A percentile compares a stretch with the other conserved stretches of the same genome.
These are phyloP conservation scores for Licmophora abbreviata DNA, from an alignment of 108 stramenopile species.

Conservation along the genomic window DNA sequence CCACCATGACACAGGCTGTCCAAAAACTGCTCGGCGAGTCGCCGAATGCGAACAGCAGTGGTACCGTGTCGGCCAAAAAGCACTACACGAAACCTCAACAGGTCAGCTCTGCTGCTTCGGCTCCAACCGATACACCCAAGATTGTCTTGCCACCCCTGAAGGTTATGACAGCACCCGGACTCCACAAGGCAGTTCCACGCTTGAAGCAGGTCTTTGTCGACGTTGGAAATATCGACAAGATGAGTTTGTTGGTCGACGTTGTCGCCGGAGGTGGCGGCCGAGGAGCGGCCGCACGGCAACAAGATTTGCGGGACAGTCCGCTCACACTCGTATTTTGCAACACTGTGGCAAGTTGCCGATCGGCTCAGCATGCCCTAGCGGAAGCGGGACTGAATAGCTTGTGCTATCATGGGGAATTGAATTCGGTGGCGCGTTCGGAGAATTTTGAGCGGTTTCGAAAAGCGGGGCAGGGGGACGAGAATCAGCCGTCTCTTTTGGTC, in stretches of 20 bases:
- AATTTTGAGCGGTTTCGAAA: constrained; percentile 46
- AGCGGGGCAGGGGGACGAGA: constrained; percentile 15
- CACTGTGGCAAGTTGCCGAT: constrained; percentile 66
- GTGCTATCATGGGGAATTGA: constrained; percentile 81
- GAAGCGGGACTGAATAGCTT: constrained; percentile 58
- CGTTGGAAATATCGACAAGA: constrained; percentile 86
- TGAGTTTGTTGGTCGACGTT: constrained; percentile 71
- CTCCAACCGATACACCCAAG: constrained; percentile 5
- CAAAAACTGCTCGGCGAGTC: constrained; percentile 51
- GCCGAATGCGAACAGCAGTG: constrained; percentile 23
- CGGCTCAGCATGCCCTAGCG: constrained; percentile 68
- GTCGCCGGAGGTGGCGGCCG: constrained; percentile 15
- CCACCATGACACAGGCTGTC: constrained; percentile 92
- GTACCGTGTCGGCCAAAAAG: constrained; percentile 12
- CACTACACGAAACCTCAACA: constrained; percentile 4
- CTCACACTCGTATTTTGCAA: constrained; percentile 92
- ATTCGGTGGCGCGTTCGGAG: constrained; percentile 35
- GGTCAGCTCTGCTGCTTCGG: not conserved
- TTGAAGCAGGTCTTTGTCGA: constrained; percentile 87
- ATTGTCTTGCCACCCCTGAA: constrained; percentile 59
- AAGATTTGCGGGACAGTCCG: constrained; percentile 4
- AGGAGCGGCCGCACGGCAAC: constrained; percentile 13
- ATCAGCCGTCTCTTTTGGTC: constrained; percentile 43
- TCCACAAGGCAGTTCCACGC: constrained; percentile 86
- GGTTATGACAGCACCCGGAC: constrained; percentile 74